These are phyloP conservation scores for Fusarium sp. DNA, from an alignment of 2,329 filamentous ascomycete genomes.

Conservation along the genomic window DNA sequence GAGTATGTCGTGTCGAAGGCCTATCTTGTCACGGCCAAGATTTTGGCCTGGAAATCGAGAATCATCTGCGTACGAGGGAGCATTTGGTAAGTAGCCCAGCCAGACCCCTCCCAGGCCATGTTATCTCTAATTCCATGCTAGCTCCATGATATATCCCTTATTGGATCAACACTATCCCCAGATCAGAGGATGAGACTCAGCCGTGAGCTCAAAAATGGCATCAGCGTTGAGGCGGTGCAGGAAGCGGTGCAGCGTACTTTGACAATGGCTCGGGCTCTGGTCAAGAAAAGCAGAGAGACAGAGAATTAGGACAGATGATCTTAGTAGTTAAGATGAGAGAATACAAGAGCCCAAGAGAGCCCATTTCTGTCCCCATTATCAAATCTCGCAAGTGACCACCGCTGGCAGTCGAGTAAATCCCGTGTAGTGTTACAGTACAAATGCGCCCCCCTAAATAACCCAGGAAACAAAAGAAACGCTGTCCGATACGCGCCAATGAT, in stretches of 20 bases:
- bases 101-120: not conserved
- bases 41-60: not conserved
- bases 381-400: not conserved
- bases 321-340: not conserved
- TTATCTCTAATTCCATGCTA: not conserved
- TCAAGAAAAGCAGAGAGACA: not conserved
- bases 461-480: slow-evolving; percentile 13
- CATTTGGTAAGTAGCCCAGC: not conserved
- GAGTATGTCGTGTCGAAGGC: not conserved
- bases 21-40: not conserved
- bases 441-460: not conserved
- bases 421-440: slow-evolving; percentile 1
- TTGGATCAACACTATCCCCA: not conserved
- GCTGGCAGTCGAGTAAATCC: not conserved
- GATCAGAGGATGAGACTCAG: not conserved
- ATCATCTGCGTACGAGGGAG: not conserved
- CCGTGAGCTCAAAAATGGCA: not conserved
- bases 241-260: not conserved
- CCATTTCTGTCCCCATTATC: not conserved
- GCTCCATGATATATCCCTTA: not conserved
- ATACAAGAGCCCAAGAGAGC: not conserved
- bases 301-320: not conserved
- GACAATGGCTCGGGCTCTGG: not conserved
- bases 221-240: not conserved
- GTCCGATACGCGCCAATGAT: not conserved